Base-by-base conservation (phyloP, 805 yeast species). In the Pichia pseudocactophila region DNA sequence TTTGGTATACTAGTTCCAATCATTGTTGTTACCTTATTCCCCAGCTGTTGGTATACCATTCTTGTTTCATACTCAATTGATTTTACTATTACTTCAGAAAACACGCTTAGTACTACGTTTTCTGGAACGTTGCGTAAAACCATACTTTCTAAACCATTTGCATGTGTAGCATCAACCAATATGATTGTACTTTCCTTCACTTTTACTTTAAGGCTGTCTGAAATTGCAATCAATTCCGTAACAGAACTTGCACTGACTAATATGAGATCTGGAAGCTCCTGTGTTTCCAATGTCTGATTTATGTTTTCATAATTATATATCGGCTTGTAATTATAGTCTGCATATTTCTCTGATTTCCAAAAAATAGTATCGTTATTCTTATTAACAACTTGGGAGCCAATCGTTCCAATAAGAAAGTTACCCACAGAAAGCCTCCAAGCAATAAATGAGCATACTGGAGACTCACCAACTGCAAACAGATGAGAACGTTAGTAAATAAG, bases 391-490 rank as follows among this genome's bases (percentile, higher is more conserved):
- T 37, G 33, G 4, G 45, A 36, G 3, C 45, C 38, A 8, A 52
- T 55, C 19, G 51, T 47, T 0, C 49, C 41, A 7, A 55, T 51
- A 2, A 37, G 18, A 30, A 52, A 53, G 1, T 46, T 34, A 1
- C 35, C 47, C 16, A 43, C 40, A 0, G 62, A 51, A 26, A 60
- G 39, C 33, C 60, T 51, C 63, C 63, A 60, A 6, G 58, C 42
- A 7, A 60, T 38, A 43, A 55, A 59, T 20, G 52, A 40, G 31
- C 63, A 53, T 13, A 57, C 47, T 2, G 63, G 55, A 5, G 60
- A 36, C 38, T 59, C 61, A 3, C 64, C 64, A 43, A 56, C 63
- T 60, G 19, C 5, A 35, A 16, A 3, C 27, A 12, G 8, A 17
- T 22, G 8, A 19, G 1, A 17, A 22, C 3, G 28, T 30, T 20